Evolutionary conservation across 495 filamentous ascomycete genomes (phyloP).

Genomic region (Tuber umbilicatum): DNA sequence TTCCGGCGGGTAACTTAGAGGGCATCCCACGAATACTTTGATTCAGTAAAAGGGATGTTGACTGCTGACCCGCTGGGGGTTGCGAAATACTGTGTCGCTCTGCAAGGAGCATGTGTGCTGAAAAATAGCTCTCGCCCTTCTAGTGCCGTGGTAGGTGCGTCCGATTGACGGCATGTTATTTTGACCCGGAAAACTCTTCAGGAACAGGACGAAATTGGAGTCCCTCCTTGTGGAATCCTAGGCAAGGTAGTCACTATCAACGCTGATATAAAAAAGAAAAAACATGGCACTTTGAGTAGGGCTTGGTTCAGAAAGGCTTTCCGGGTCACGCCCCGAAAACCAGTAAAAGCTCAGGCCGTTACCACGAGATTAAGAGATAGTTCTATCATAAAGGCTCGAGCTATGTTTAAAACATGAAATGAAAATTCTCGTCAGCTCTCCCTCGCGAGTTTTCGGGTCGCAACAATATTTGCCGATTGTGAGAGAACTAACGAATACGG

Average conservation of each 20-base stretch:
- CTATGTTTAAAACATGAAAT: background rate
- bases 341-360: background rate
- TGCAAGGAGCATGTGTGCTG: background rate
- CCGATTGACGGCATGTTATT: background rate
- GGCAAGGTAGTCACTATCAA: background rate
- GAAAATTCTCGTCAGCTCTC: background rate
- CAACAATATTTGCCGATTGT: background rate
- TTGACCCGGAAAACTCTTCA: background rate
- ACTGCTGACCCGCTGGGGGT: background rate
- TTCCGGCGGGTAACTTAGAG: background rate
- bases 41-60: too few relatives aligned
- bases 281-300: too few relatives aligned
- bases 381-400: background rate
- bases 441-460: background rate
- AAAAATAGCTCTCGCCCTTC: background rate
- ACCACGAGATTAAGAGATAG: background rate
- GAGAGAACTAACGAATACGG: background rate
- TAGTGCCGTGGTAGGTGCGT: background rate
- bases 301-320: background rate
- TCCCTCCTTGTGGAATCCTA: background rate
- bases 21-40: too few relatives aligned
- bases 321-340: background rate
- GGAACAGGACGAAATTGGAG: background rate
- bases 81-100: background rate
- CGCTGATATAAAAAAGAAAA: background rate